These are phyloP conservation scores for Thermothelomyces thermophilus DNA, from an alignment of 2,329 filamentous ascomycete species.

Conservation along the genomic window DNA sequence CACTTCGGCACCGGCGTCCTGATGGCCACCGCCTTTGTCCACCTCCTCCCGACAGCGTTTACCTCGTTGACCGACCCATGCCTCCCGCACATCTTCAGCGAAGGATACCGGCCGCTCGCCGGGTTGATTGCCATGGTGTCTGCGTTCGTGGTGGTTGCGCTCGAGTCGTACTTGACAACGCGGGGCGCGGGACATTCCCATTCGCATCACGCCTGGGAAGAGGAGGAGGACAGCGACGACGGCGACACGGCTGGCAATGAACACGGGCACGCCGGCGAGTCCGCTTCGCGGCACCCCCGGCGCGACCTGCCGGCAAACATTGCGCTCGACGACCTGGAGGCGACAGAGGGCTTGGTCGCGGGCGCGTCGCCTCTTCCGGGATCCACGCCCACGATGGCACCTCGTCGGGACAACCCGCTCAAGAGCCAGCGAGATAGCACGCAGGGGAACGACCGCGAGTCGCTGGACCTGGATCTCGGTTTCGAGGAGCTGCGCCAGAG, in stretches of 20 bases:
- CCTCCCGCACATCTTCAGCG: constrained; percentile 71
- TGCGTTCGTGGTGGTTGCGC: constrained; percentile 72
- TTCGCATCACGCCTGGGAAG: constrained; percentile 45
- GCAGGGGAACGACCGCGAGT: constrained; percentile 42
- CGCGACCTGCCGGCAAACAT: constrained; percentile 43
- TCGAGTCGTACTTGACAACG: constrained; percentile 85
- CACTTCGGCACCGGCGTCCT: constrained; percentile 79
- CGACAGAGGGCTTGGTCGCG: constrained; percentile 49
- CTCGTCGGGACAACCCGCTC: constrained; percentile 13
- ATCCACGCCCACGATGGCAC: constrained; percentile 38
- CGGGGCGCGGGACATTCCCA: constrained; percentile 57
- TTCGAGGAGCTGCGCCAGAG: constrained; percentile 53
- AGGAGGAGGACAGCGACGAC: constrained; percentile 33
- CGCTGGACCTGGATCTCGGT: constrained; percentile 48
- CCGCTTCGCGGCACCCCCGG: constrained; percentile 33
- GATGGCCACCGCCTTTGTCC: constrained; percentile 81
- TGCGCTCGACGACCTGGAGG: constrained; percentile 44
- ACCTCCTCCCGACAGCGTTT: constrained; percentile 64
- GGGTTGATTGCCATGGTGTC: constrained; percentile 77
- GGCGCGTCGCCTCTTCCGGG: constrained; percentile 53
- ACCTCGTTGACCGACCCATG: constrained; percentile 61
- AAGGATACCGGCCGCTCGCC: constrained; percentile 71
- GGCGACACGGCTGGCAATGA: constrained; percentile 18
- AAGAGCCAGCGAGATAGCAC: constrained; percentile 25
- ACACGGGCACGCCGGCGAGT: constrained; percentile 25